Percentiles rank a stretch among this genome's conserved stretches.
Conservation (phyloP, 164 flowering plant genomes). For the Tetracentron sinense region DNA sequence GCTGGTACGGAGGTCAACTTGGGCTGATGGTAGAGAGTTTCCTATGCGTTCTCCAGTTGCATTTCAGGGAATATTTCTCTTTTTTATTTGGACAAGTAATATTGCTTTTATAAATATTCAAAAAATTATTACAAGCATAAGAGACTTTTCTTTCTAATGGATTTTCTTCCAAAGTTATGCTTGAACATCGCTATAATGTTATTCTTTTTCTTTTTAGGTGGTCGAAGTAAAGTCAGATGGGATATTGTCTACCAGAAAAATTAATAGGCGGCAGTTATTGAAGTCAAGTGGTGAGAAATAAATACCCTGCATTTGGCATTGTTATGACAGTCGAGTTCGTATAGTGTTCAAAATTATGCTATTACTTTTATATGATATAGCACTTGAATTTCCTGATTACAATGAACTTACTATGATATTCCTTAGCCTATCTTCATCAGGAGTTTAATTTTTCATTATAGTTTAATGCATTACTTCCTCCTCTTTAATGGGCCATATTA, state of each 20-base stretch:
- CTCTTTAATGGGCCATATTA: background rate
- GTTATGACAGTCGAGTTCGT: background rate
- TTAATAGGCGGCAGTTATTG: slow-evolving; percentile 70
- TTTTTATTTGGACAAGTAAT: too few relatives aligned
- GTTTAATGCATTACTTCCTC: background rate
- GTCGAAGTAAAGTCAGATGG: slow-evolving; percentile 84
- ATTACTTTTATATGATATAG: background rate
- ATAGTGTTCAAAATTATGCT: background rate
- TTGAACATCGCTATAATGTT: background rate
- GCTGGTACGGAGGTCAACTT: too few relatives aligned
- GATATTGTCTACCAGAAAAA: slow-evolving; percentile 57
- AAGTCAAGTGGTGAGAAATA: slow-evolving; percentile 76
- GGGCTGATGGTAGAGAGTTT: too few relatives aligned
- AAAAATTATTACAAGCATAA: too few relatives aligned
- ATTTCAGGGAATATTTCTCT: too few relatives aligned
- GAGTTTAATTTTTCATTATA: background rate
- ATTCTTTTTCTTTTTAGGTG: slow-evolving; percentile 73
- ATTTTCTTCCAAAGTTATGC: too few relatives aligned
- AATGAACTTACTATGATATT: background rate
- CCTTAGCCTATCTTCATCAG: background rate
- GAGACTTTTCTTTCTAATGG: background rate
- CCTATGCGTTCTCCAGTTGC: too few relatives aligned
- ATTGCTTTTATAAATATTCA: too few relatives aligned
- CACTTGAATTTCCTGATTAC: background rate
- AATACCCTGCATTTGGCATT: background rate